phyloP scores from a whole-genome alignment of 768 basidiomycete species.

The Amylocystis lapponica region DNA sequence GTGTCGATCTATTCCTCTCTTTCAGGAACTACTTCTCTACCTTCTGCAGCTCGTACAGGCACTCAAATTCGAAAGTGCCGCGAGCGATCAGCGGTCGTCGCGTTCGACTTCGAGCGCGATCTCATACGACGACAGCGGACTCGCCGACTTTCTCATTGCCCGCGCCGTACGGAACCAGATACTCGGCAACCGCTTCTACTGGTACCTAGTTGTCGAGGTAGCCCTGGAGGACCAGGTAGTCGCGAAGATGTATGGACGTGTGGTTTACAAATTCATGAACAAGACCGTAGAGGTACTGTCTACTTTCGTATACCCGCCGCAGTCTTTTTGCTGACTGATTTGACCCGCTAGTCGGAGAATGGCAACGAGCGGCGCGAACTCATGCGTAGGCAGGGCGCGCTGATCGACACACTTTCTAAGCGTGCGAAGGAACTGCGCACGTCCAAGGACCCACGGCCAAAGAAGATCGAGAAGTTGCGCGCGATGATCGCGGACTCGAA shows the following conservation, averaged over 20 bases:
- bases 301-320: neutral
- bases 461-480: conserved; percentile 97
- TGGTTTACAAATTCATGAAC: conserved; percentile 86
- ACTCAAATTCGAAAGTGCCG: conserved; percentile 88
- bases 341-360: conserved; percentile 47
- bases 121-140: conserved; percentile 86
- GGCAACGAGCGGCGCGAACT: conserved; percentile 80
- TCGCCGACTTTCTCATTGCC: conserved; percentile 87
- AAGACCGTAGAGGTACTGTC: conserved; percentile 73
- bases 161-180: conserved; percentile 79
- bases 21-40: conserved; percentile 86
- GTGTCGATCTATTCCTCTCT: neutral
- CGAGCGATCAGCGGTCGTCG: conserved; percentile 71
- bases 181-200: conserved; percentile 88
- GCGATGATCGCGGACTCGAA: conserved; percentile 79
- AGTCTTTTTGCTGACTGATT: neutral
- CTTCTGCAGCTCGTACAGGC: conserved; percentile 96
- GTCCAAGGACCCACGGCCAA: conserved; percentile 90
- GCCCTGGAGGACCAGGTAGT: conserved; percentile 80
- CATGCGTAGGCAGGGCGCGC: conserved; percentile 87
- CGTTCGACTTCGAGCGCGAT: conserved; percentile 67
- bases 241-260: conserved; percentile 90
- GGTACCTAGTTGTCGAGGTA: conserved; percentile 98
- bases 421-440: conserved; percentile 83
- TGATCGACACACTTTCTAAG: conserved; percentile 80